Base-by-base conservation (phyloP, 495 filamentous ascomycete genomes). In the Evernia prunastri region DNA sequence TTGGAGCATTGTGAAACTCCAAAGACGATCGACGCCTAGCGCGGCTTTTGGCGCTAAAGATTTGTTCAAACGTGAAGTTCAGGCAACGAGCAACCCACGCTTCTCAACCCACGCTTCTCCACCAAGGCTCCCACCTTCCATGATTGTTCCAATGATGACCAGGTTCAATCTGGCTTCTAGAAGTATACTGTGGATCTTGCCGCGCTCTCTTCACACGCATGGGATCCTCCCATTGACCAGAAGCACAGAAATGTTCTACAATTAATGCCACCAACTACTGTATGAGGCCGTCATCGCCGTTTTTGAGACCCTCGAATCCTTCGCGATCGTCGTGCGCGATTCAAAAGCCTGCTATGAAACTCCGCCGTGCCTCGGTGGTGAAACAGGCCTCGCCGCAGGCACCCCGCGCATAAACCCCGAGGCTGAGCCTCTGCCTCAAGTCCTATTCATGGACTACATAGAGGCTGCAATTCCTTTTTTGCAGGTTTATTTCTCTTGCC, bases 361-460 rank as follows among this genome's bases (percentile, higher is more conserved):
- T 20, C n/a, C 10, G 45, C 23, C 17, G 29, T 35, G 51, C 51
- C 15, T 33, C 33, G 3, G 29, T 10, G 29, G 33, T 54, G 51
- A 54, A 54, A 54, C 51, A 33, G 29, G 51, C 17, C 51, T 33
- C 33, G 51, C 47, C 47, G 47, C 29, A 54, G 33, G 29, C 29
- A 20, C 29, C 15, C 51, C 18, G 17, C 51, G 51, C 51, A 33
- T 20, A 54, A 6, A 7, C 29, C 17, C 27, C 27, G 15, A 20
- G 51, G 51, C 29, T 54, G 51, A 31, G 51, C 15, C 23, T 53
- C 25, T 53, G 5, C 49, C 27, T 31, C 29, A 33, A 29, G 51
- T 35, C 27, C 45, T 53, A 18, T 29, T 53, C 13, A 29, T 33
- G 51, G 5, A 54, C 11, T 8, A 13, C n/a, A 33, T 33, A 54